Evolutionary conservation across 2,329 filamentous ascomycete genomes (phyloP), one percentile per base, ranked within the genome.

Genomic region (Lizonia empirigonia): DNA sequence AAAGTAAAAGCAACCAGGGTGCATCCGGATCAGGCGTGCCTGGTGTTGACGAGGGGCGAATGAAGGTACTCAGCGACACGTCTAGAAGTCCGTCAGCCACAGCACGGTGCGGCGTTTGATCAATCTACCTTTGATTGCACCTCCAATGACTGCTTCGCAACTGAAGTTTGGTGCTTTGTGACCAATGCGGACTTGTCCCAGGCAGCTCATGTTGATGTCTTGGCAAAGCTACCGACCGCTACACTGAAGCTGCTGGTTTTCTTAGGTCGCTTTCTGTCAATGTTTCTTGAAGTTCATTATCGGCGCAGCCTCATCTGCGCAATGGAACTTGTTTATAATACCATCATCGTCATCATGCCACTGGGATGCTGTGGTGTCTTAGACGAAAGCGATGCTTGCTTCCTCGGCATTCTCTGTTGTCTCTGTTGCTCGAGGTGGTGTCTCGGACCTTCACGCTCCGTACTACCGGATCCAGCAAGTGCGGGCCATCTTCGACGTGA

Each of bases 1-100:
- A 71, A 8, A 69, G 48, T 5, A 71, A 40, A 8, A 70, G 61
- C n/a, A 69, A 55, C 64, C 67, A 69, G n/a, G 55, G 55, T 5
- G 44, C 47, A 15, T 55, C 34, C 3, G 40, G 46, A 27, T 56
- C 26, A 9, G 47, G 54, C 24, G 29, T 32, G 13, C 19, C 38
- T 26, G 39, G 38, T 18, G 26, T 36, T n/a, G 24, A 38, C 26
- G 54, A 61, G 50, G 48, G 45, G 8, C 34, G 53, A 29, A 68
- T 62, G 33, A 64, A 69, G 12, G 64, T 58, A 15, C 44, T 54
- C 16, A 68, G 52, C 1, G 56, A 53, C 4, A 65, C 60, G 30
- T 68, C 67, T 68, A 19, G n/a, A 10, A 12, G 5, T 10, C n/a
- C n/a, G 37, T 63, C 10, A 61, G 49, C 29, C 24, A 19, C 8